These are phyloP conservation scores for Bretziella fagacearum DNA, from an alignment of 2,329 filamentous ascomycete species.

Conservation along the genomic window DNA sequence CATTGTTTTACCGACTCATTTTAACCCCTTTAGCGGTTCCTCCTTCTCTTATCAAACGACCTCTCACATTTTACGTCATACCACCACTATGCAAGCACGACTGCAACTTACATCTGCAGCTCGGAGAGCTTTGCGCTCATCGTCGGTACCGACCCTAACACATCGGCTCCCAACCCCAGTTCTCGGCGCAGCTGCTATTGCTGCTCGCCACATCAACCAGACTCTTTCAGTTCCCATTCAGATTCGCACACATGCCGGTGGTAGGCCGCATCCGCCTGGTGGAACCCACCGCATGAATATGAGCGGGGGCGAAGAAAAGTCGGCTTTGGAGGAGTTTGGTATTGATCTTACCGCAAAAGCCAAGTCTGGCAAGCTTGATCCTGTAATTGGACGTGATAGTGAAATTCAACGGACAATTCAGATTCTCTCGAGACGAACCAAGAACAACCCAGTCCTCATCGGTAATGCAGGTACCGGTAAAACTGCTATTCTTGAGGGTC, in stretches of 20 bases:
- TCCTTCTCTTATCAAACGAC: background rate
- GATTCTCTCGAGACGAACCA: constrained; percentile 77
- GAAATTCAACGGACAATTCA: constrained; percentile 94
- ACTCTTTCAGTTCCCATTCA: background rate
- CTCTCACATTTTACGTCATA: background rate
- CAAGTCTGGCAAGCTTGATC: constrained; percentile 78
- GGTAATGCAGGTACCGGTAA: constrained; percentile 84
- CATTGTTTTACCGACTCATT: background rate
- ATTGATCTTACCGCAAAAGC: constrained; percentile 77
- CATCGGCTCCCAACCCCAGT: constrained; percentile 2
- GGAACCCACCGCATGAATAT: constrained; percentile 91
- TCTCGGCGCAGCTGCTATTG: constrained; percentile 18
- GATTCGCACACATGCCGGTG: constrained; percentile 36
- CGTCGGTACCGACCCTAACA: background rate
- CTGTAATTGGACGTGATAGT: constrained; percentile 79
- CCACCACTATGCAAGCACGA: constrained; percentile 28
- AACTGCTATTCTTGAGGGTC: constrained; percentile 79
- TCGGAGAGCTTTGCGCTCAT: constrained; percentile 19
- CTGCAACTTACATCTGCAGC: constrained; percentile 25
- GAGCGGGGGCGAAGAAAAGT: constrained; percentile 57
- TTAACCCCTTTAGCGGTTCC: background rate
- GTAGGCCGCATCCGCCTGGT: constrained; percentile 70
- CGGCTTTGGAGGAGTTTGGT: constrained; percentile 79
- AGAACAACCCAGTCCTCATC: constrained; percentile 93
- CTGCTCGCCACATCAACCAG: constrained; percentile 22